Conservation (phyloP, 352 stramenopile species). For the Pythium monospermum region DNA sequence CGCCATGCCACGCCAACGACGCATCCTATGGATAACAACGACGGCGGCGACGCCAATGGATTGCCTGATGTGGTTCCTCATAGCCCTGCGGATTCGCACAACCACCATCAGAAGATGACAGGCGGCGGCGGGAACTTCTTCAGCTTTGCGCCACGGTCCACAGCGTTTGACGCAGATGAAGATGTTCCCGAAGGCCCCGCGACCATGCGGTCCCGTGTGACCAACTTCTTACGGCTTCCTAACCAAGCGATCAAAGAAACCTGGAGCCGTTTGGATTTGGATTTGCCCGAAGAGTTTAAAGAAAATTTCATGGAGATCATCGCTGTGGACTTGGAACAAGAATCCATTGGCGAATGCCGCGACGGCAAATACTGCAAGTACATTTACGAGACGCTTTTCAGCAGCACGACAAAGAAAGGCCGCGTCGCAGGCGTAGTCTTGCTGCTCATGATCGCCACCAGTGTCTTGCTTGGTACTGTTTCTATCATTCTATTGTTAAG, state of each 20-base stretch:
- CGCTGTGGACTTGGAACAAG: constrained; percentile 15
- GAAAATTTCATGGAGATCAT: constrained; percentile 15
- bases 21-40: too few species aligned
- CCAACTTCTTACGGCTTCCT: constrained; percentile 11
- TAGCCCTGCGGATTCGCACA: not conserved
- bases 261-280: constrained; percentile 14
- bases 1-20: constrained; percentile 1
- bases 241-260: constrained; percentile 21
- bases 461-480: constrained; percentile 49
- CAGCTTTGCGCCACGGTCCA: constrained; percentile 7
- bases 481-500: not conserved
- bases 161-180: constrained; percentile 10
- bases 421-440: constrained; percentile 54
- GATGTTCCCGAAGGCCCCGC: not conserved
- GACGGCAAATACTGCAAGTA: constrained; percentile 37
- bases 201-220: constrained; percentile 6
- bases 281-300: constrained; percentile 16
- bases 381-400: constrained; percentile 70
- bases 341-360: constrained; percentile 15
- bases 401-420: constrained; percentile 50
- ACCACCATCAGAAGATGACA: constrained; percentile 2
- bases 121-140: constrained; percentile 17
- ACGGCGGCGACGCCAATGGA: too few species aligned
- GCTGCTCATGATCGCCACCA: constrained; percentile 68
- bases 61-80: not conserved